Conservation (phyloP, 2,329 filamentous ascomycete genomes). For the Aschersonia sp. region DNA sequence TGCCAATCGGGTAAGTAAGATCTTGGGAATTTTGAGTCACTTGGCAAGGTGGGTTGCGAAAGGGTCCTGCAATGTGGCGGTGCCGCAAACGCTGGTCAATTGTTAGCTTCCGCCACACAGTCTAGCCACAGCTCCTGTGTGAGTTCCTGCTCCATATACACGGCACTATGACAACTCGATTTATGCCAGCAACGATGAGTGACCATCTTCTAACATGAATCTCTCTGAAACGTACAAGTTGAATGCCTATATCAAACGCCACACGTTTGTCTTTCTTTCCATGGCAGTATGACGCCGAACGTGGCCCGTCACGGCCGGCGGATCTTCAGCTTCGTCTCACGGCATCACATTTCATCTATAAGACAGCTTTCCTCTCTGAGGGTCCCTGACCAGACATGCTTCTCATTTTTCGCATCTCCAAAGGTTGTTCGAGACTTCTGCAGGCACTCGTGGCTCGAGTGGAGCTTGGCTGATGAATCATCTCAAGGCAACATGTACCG, state of each 20-base stretch:
- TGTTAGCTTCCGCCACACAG: conserved; percentile 4
- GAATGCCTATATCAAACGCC: too few relatives aligned
- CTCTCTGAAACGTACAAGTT: too few relatives aligned
- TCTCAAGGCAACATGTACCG: conserved; percentile 5
- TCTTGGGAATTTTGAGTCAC: conserved; percentile 9
- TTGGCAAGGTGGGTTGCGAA: conserved; percentile 7
- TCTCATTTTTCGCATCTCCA: conserved; percentile 9
- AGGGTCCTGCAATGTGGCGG: conserved; percentile 8
- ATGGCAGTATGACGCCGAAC: conserved; percentile 9
- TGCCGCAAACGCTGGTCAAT: conserved; percentile 1
- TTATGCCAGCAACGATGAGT: too few relatives aligned
- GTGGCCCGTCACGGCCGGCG: conserved; percentile 7
- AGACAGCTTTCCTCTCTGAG: conserved; percentile 6
- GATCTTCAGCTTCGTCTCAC: conserved; percentile 5
- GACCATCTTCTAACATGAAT: too few relatives aligned
- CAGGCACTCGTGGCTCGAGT: too few relatives aligned
- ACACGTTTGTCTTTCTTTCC: background rate
- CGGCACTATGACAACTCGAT: too few relatives aligned
- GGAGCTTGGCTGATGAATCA: too few relatives aligned
- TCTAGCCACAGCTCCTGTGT: background rate
- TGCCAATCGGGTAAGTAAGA: too few relatives aligned
- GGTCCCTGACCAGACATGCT: conserved; percentile 7
- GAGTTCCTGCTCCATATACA: too few relatives aligned
- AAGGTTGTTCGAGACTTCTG: background rate
- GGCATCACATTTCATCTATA: background rate